A percentile compares a stretch with the other conserved stretches of the same genome.
Evolutionary conservation across 2,329 filamentous ascomycete genomes (phyloP).

Genomic region (Colletotrichum sp.): DNA sequence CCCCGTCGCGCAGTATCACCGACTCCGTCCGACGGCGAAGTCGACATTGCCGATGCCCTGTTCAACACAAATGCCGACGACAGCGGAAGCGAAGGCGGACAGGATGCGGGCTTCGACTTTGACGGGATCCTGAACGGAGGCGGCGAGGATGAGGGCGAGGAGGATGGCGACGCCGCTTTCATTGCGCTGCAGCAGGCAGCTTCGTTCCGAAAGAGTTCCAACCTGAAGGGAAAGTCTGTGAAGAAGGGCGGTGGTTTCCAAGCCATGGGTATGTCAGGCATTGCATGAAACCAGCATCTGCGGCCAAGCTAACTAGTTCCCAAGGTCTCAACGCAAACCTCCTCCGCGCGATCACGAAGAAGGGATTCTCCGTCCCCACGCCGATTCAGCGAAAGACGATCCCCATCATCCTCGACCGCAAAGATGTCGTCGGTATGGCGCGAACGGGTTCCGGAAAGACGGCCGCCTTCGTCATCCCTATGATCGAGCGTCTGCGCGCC

Average conservation of each 20-base stretch:
- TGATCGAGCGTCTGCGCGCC: slow-evolving; percentile 91
- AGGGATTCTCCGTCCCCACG: slow-evolving; percentile 95
- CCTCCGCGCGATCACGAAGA: slow-evolving; percentile 88
- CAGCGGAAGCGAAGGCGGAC: slow-evolving; percentile 45
- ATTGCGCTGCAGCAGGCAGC: slow-evolving; percentile 88
- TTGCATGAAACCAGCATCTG: background rate
- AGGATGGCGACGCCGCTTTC: slow-evolving; percentile 82
- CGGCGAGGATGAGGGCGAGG: slow-evolving; percentile 57
- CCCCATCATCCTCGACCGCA: slow-evolving; percentile 84
- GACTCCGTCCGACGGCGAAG: slow-evolving; percentile 84
- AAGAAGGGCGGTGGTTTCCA: slow-evolving; percentile 98
- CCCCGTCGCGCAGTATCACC: slow-evolving; percentile 78
- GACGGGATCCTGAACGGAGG: slow-evolving; percentile 66
- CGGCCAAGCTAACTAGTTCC: background rate
- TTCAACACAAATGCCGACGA: slow-evolving; percentile 59
- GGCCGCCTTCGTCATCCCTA: slow-evolving; percentile 95
- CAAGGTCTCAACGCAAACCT: slow-evolving; percentile 78
- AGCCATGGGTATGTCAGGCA: slow-evolving; percentile 73
- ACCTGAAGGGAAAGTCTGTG: slow-evolving; percentile 81
- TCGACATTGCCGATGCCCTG: slow-evolving; percentile 85
- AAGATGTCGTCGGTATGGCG: slow-evolving; percentile 99
- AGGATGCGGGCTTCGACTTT: slow-evolving; percentile 48
- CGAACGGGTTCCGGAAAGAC: slow-evolving; percentile 99
- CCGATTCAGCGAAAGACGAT: slow-evolving; percentile 98
- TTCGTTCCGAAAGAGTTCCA: slow-evolving; percentile 83